Conservation (phyloP, 2,329 filamentous ascomycete genomes). For the Huntiella abstrusa region DNA sequence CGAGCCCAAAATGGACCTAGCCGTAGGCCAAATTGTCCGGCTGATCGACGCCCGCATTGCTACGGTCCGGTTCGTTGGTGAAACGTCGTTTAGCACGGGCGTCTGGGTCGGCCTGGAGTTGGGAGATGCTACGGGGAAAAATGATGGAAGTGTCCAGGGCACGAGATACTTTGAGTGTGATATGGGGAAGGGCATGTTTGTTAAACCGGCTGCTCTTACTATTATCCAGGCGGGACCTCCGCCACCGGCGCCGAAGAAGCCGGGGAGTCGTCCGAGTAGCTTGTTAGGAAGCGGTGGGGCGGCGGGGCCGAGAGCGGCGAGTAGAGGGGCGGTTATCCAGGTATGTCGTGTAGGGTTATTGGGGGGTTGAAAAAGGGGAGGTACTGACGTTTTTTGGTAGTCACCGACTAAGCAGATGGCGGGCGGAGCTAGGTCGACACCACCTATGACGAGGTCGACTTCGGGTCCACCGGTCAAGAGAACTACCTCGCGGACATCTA, state of each 20-base stretch:
- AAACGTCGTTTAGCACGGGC: slow-evolving; percentile 57
- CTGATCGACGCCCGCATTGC: slow-evolving; percentile 57
- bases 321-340: slow-evolving; percentile 11
- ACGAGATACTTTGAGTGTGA: slow-evolving; percentile 75
- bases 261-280: slow-evolving; percentile 30
- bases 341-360: slow-evolving; percentile 1
- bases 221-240: slow-evolving; percentile 32
- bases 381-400: slow-evolving; percentile 22
- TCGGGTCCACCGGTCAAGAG: slow-evolving; percentile 7
- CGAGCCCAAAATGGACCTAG: slow-evolving; percentile 4
- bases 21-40: slow-evolving; percentile 53
- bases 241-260: slow-evolving; percentile 18
- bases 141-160: slow-evolving; percentile 79
- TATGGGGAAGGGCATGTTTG: slow-evolving; percentile 65
- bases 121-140: slow-evolving; percentile 67
- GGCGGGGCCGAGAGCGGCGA: slow-evolving; percentile 14
- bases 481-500: slow-evolving; percentile 39
- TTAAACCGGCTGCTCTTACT: slow-evolving; percentile 51
- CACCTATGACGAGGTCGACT: slow-evolving; percentile 31
- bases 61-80: slow-evolving; percentile 63
- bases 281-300: slow-evolving; percentile 18
- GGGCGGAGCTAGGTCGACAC: slow-evolving; percentile 37
- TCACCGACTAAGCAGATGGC: slow-evolving; percentile 54
- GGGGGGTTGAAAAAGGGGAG: background rate
- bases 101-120: slow-evolving; percentile 86